Evolutionary conservation across 768 basidiomycete species (phyloP).

Genomic region (Trametes villosa): DNA sequence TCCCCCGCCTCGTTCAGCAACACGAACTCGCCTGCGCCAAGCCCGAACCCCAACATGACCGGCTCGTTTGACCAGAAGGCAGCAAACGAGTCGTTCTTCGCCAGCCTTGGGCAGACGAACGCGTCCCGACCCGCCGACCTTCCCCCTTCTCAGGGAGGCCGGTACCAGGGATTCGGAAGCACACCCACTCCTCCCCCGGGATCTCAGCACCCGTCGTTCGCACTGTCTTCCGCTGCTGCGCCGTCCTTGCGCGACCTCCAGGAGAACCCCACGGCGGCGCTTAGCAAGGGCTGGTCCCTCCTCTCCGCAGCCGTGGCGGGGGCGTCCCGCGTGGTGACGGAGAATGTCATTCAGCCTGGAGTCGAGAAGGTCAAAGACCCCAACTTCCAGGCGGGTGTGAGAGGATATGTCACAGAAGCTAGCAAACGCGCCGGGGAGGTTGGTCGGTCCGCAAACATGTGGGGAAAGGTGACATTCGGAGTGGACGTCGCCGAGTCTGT

Average conservation of each 20-base stretch:
- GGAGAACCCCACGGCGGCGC: constrained; percentile 81
- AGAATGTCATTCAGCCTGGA: constrained; percentile 90
- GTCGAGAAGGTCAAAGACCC: constrained; percentile 84
- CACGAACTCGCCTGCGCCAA: constrained; percentile 34
- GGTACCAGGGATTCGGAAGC: constrained; percentile 91
- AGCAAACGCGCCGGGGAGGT: constrained; percentile 64
- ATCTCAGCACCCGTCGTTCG: constrained; percentile 66
- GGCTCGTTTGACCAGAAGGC: constrained; percentile 60
- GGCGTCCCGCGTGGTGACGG: constrained; percentile 77
- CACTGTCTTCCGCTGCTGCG: constrained; percentile 77
- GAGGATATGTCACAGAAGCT: constrained; percentile 72
- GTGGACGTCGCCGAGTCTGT: constrained; percentile 85
- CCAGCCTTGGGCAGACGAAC: constrained; percentile 83
- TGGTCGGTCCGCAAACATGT: constrained; percentile 71
- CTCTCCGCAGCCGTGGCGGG: constrained; percentile 84
- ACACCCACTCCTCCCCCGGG: constrained; percentile 65
- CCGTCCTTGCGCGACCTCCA: constrained; percentile 84
- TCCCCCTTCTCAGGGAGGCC: constrained; percentile 92
- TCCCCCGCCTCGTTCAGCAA: constrained; percentile 57
- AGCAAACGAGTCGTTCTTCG: constrained; percentile 88
- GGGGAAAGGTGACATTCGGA: constrained; percentile 77
- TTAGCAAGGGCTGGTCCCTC: constrained; percentile 96
- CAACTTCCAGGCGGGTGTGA: constrained; percentile 71
- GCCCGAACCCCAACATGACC: constrained; percentile 48
- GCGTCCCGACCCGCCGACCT: constrained; percentile 75